Percentiles rank a stretch among this genome's conserved stretches.
Evolutionary conservation across 129 eudicot species (phyloP).

Genomic region (Saussurea involucrata): DNA sequence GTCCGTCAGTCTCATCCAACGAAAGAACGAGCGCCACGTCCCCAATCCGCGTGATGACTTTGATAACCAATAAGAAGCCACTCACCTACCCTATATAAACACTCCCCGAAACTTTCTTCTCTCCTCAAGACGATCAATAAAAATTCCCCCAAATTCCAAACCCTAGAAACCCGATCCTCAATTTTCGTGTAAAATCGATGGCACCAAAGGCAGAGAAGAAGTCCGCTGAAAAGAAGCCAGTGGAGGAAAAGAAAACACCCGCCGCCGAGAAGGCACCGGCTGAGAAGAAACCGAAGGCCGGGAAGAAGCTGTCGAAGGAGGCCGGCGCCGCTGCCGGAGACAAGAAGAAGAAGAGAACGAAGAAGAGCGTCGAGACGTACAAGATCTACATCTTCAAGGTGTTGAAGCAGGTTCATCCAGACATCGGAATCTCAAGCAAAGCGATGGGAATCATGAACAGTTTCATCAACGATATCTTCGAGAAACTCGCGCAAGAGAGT

Average conservation of each 20-base stretch:
- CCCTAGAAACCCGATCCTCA: neutral
- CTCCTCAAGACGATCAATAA: neutral
- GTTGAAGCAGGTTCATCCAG: conserved; percentile 37
- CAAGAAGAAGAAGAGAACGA: conserved; percentile 46
- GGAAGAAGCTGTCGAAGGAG: conserved; percentile 34
- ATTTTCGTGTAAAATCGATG: conserved; percentile 24
- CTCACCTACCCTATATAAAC: neutral
- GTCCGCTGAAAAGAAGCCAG: conserved; percentile 61
- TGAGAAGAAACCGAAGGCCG: conserved; percentile 45
- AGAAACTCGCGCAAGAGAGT: conserved; percentile 39
- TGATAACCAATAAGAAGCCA: conserved; percentile 4
- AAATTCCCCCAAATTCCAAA: neutral
- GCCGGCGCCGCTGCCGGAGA: conserved; percentile 31
- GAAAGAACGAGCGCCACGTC: neutral
- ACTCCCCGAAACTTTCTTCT: neutral
- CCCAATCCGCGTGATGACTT: neutral
- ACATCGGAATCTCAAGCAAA: conserved; percentile 45
- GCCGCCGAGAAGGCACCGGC: conserved; percentile 34
- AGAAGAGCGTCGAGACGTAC: conserved; percentile 52
- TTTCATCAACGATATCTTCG: conserved; percentile 42
- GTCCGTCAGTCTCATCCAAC: neutral
- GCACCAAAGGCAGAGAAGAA: conserved; percentile 68
- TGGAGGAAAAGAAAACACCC: conserved; percentile 44
- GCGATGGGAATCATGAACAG: conserved; percentile 53
- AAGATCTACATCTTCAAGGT: conserved; percentile 66